Percentiles rank a stretch among this genome's conserved stretches.
phyloP scores from a whole-genome alignment of 257 asterid species.

The Eucommia ulmoides region DNA sequence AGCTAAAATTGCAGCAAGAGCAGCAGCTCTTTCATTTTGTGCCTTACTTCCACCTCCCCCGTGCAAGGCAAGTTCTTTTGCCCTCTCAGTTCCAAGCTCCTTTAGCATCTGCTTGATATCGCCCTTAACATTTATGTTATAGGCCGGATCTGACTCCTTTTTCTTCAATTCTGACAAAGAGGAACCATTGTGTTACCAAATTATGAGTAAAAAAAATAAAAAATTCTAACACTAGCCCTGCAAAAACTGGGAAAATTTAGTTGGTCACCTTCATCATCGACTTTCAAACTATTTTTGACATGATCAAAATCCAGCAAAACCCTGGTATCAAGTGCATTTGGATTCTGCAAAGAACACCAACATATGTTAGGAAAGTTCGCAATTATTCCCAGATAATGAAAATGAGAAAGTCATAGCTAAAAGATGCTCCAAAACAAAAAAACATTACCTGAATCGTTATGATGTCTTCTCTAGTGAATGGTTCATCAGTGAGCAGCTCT shows the following conservation, averaged over 20 bases:
- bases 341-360: constrained; percentile 44
- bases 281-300: constrained; percentile 66
- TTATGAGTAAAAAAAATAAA: constrained; percentile 5
- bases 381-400: no score
- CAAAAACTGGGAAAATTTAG: neutral
- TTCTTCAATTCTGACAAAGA: constrained; percentile 49
- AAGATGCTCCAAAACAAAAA: no score
- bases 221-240: neutral
- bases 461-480: constrained; percentile 69
- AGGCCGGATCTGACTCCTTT: constrained; percentile 73
- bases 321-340: constrained; percentile 75
- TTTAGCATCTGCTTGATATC: constrained; percentile 84
- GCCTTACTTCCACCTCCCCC: constrained; percentile 99
- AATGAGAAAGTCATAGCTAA: no score
- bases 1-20: constrained; percentile 69
- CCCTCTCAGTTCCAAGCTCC: constrained; percentile 93
- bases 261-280: constrained; percentile 81
- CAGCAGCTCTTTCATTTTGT: constrained; percentile 72
- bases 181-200: constrained; percentile 7
- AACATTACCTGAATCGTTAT: constrained; percentile 75
- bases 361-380: constrained; percentile 11
- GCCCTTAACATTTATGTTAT: constrained; percentile 73
- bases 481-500: constrained; percentile 96
- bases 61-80: constrained; percentile 80
- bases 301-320: constrained; percentile 82